A percentile compares a stretch with the other conserved stretches of the same genome.
These are phyloP conservation scores for Chaetothyriales sp. DNA, from an alignment of 2,329 filamentous ascomycete species.

Conservation along the genomic window DNA sequence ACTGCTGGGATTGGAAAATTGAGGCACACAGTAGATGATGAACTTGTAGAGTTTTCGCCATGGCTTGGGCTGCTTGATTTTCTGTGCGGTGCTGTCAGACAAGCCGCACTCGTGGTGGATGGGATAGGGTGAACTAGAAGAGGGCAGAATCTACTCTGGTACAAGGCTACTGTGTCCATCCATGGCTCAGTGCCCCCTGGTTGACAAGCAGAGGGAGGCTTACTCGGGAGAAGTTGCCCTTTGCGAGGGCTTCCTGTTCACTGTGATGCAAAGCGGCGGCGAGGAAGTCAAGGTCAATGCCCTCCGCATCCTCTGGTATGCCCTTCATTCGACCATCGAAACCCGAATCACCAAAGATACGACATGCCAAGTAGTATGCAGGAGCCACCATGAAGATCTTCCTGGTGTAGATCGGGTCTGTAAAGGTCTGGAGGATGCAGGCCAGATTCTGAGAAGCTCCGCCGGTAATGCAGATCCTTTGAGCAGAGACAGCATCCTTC, in stretches of 20 bases:
- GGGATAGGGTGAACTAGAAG: background rate
- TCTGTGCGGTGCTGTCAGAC: conserved; percentile 20
- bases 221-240: conserved; percentile 26
- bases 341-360: conserved; percentile 71
- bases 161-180: background rate
- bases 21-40: conserved; percentile 75
- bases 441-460: conserved; percentile 74
- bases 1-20: conserved; percentile 76
- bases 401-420: conserved; percentile 59
- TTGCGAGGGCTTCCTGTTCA: conserved; percentile 29
- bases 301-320: conserved; percentile 62
- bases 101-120: background rate
- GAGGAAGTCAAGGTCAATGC: conserved; percentile 53
- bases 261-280: conserved; percentile 35
- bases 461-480: conserved; percentile 64
- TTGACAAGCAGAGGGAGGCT: background rate
- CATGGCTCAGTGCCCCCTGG: background rate
- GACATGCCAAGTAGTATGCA: conserved; percentile 68
- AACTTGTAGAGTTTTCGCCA: conserved; percentile 70
- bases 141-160: background rate
- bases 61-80: conserved; percentile 42
- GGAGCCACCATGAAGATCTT: conserved; percentile 70
- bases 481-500: conserved; percentile 27
- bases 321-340: conserved; percentile 52
- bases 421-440: conserved; percentile 61